phyloP scores from a whole-genome alignment of 75 land plant genomes.

The Cunninghamia lanceolata region DNA sequence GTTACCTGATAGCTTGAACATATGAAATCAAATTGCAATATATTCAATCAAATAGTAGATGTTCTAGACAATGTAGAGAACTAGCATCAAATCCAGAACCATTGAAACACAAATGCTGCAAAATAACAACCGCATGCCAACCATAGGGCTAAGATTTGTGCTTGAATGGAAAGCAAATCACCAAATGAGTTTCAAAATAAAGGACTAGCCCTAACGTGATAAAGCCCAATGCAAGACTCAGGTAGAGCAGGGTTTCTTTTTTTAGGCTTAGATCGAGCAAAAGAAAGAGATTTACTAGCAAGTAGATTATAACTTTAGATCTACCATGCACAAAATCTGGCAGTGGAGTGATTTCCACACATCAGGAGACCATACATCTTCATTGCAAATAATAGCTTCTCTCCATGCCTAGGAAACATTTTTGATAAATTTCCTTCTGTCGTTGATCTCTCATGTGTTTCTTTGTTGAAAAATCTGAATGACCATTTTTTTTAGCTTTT shows the following conservation, averaged over 20 bases:
- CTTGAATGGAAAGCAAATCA: neutral
- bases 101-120: neutral
- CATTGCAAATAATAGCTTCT: constrained; percentile 1
- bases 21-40: too few relatives aligned
- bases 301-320: neutral
- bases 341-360: constrained; percentile 25
- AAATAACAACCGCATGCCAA: neutral
- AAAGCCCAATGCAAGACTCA: neutral
- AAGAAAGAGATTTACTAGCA: neutral
- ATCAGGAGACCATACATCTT: constrained; percentile 5
- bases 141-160: neutral
- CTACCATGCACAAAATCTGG: constrained; percentile 27
- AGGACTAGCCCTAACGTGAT: neutral
- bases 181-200: neutral
- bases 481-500: too few relatives aligned
- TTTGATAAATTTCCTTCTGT: too few relatives aligned
- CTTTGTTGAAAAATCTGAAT: too few relatives aligned
- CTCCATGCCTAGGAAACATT: neutral
- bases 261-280: constrained; percentile 2
- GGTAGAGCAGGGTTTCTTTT: neutral
- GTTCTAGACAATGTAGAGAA: neutral
- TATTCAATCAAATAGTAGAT: too few relatives aligned
- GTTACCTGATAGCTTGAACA: too few relatives aligned
- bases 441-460: too few relatives aligned
- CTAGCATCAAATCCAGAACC: neutral